phyloP scores from a whole-genome alignment of 352 stramenopile species.

The Phytophthora kernoviae region DNA sequence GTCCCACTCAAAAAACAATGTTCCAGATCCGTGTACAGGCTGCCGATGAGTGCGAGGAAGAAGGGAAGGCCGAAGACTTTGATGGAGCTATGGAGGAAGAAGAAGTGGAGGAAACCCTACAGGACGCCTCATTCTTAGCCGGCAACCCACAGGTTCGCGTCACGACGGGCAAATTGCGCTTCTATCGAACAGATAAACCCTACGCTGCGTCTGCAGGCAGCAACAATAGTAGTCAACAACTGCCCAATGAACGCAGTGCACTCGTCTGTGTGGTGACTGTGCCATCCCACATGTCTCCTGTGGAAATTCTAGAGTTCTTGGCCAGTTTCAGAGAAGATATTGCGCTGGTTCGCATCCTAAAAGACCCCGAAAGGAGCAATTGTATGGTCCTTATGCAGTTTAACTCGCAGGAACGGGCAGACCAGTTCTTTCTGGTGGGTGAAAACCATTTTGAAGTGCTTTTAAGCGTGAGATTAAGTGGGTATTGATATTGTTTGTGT shows the following conservation, averaged over 20 bases:
- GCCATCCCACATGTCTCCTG: conserved; percentile 82
- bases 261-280: conserved; percentile 86
- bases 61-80: conserved; percentile 36
- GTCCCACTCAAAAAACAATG: conserved; percentile 38
- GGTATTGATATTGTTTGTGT: not conserved
- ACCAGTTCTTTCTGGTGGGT: conserved; percentile 76
- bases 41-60: conserved; percentile 47
- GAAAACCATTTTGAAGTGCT: not conserved
- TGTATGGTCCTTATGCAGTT: conserved; percentile 90
- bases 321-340: conserved; percentile 77
- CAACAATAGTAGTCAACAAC: conserved; percentile 27
- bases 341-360: conserved; percentile 77
- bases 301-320: conserved; percentile 87
- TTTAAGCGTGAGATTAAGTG: not conserved
- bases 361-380: conserved; percentile 80
- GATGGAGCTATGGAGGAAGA: conserved; percentile 17
- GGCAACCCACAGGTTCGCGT: conserved; percentile 83
- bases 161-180: conserved; percentile 78
- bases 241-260: conserved; percentile 74
- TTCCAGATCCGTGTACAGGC: conserved; percentile 88
- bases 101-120: conserved; percentile 23
- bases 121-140: conserved; percentile 63
- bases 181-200: conserved; percentile 75
- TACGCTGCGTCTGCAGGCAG: conserved; percentile 31
- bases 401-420: conserved; percentile 71